Evolutionary conservation across 2,329 filamentous ascomycete species (phyloP).

Genomic region (Chrysosporium keratinophilum): DNA sequence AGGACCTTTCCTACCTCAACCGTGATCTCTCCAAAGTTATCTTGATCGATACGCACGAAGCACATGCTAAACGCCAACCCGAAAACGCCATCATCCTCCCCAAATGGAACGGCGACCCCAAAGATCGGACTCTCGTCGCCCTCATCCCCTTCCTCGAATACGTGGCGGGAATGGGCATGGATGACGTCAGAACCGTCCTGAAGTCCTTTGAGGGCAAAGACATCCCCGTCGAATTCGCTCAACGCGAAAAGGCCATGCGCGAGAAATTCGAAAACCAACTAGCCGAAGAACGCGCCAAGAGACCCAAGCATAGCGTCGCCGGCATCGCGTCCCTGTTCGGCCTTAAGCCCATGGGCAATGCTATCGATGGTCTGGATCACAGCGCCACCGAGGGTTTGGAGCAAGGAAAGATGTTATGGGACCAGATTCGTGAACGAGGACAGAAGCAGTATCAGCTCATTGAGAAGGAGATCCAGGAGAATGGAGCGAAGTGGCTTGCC

Average conservation of each 20-base stretch:
- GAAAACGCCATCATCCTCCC: conserved; percentile 89
- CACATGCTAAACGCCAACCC: conserved; percentile 80
- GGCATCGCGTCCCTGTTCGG: conserved; percentile 64
- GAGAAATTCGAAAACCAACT: conserved; percentile 74
- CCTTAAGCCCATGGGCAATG: conserved; percentile 55
- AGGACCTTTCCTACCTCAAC: conserved; percentile 97
- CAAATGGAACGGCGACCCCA: conserved; percentile 75
- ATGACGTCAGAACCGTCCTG: conserved; percentile 75
- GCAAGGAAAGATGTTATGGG: conserved; percentile 94
- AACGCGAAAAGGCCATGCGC: conserved; percentile 73
- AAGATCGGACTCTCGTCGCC: conserved; percentile 75
- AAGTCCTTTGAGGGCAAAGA: conserved; percentile 81
- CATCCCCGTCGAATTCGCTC: conserved; percentile 82
- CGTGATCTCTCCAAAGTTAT: conserved; percentile 91
- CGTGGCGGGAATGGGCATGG: conserved; percentile 82
- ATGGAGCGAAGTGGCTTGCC: conserved; percentile 91
- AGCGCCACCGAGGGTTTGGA: conserved; percentile 64
- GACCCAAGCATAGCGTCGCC: conserved; percentile 51
- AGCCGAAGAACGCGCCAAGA: conserved; percentile 56
- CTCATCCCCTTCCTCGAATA: conserved; percentile 97
- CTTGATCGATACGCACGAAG: conserved; percentile 75
- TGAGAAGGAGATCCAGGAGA: conserved; percentile 82
- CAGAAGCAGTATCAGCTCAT: conserved; percentile 81
- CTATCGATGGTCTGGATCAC: conserved; percentile 52
- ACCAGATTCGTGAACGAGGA: conserved; percentile 84